Evolutionary conservation across 768 basidiomycete species (phyloP).

Genomic region (Leccinum longicurvipes): DNA sequence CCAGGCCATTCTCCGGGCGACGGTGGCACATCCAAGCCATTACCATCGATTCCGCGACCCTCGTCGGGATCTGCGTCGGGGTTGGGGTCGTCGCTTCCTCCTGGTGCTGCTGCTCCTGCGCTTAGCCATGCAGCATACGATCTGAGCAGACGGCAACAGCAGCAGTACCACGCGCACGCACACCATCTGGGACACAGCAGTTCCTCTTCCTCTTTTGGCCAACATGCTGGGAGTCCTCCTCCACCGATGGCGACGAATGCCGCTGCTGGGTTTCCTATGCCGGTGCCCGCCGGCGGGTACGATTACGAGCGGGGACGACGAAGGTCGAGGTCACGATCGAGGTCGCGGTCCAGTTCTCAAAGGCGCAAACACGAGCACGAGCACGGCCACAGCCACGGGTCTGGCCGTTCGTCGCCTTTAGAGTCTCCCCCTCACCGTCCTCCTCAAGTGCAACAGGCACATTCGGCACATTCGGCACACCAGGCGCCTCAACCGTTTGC

Average conservation of each 20-base stretch:
- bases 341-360: background rate
- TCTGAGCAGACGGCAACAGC: background rate
- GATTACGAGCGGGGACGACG: background rate
- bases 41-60: background rate
- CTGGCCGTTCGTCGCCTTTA: slow-evolving; percentile 1
- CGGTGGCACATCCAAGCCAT: background rate
- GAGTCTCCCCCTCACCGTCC: background rate
- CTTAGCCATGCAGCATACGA: background rate
- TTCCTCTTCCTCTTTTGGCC: background rate
- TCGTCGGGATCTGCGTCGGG: background rate
- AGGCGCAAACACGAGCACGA: background rate
- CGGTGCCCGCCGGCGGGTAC: background rate
- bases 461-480: background rate
- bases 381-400: slow-evolving; percentile 2
- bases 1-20: background rate
- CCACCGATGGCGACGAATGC: background rate
- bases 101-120: background rate
- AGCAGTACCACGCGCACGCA: background rate
- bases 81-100: background rate
- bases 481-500: background rate
- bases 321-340: background rate
- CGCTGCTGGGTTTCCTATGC: background rate
- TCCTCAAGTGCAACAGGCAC: background rate
- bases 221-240: background rate
- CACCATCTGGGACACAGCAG: background rate